Evolutionary conservation across 1,284 basidiomycete genomes (phyloP), one percentile per base, ranked within the genome.

Genomic region (Heterobasidion parviporum): DNA sequence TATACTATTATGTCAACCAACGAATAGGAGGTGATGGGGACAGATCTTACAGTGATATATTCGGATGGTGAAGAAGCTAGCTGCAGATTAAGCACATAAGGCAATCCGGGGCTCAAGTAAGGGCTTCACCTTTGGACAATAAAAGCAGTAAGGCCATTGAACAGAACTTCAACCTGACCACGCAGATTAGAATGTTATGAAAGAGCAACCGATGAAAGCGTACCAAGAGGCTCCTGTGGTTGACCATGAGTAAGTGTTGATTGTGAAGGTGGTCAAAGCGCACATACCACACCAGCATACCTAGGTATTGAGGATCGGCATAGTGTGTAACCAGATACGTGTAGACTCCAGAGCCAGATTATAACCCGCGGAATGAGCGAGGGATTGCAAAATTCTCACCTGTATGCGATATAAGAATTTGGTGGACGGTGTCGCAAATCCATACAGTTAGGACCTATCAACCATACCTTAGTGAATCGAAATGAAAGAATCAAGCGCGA

Each of bases 401-500:
- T 1, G 74, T 73, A 59, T 85, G 81, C 5, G 76, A 73, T 52
- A 85, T 81, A 33, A 85, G 64, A 0, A 66, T 70, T 65, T 84
- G 78, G 57, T 85, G 83, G 2, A 76, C 56, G 0, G 78, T 79
- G 54, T 85, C 83, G 51, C 74, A 78, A 0, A 70, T 0, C 65
- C 80, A 74, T 0, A 79, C 75, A 18, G 68, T 62, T 38, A 63
- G 65, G 49, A 83, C 78, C 80, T 82, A 57, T 46, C 53, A 50
- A 50, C 2, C 33, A 20, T 26, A n/a, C 7, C 8, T 51, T 45
- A 16, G 36, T 5, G 12, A 6, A 26, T 26, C 26, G 26, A 26
- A 26, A 26, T 26, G 16, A 16, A 33, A 12, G 20, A 38, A 44
- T 8, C 18, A 7, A 18, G 16, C 9, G 18, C 15, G 5, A 43